Percentiles rank a stretch among this genome's conserved stretches.
phyloP scores from a whole-genome alignment of 2,329 filamentous ascomycete genomes.

The Pseudogymnoascus sp. region DNA sequence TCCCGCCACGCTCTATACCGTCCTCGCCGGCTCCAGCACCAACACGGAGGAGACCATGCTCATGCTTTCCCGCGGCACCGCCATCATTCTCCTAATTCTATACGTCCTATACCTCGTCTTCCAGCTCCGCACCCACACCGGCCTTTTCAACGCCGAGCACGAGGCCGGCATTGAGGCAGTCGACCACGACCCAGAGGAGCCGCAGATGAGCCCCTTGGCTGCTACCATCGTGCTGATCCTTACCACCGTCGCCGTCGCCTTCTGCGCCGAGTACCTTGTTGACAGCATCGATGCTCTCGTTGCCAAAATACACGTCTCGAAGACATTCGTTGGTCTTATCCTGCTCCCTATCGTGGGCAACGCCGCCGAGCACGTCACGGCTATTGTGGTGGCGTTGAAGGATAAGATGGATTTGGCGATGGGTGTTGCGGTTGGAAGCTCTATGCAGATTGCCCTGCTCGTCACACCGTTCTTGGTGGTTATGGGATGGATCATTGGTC shows the following conservation, averaged over 20 bases:
- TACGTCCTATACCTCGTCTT: constrained; percentile 73
- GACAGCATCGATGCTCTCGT: constrained; percentile 69
- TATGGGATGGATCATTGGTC: constrained; percentile 65
- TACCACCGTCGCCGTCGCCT: constrained; percentile 61
- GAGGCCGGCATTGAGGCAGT: constrained; percentile 21
- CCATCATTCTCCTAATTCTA: constrained; percentile 65
- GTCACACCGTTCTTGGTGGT: constrained; percentile 76
- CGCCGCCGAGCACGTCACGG: constrained; percentile 74
- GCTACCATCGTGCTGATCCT: constrained; percentile 60
- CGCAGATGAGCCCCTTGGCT: constrained; percentile 54
- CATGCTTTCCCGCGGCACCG: constrained; percentile 65
- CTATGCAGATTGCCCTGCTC: constrained; percentile 74
- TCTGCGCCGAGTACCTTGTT: constrained; percentile 72
- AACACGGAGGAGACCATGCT: constrained; percentile 52
- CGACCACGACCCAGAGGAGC: constrained; percentile 40
- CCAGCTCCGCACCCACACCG: constrained; percentile 67
- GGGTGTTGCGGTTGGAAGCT: constrained; percentile 73
- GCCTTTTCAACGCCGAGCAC: constrained; percentile 57
- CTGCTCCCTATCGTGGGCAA: constrained; percentile 75
- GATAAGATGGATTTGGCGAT: constrained; percentile 72
- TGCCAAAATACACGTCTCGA: constrained; percentile 62
- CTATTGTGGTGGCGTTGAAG: constrained; percentile 68
- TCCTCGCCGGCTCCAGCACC: constrained; percentile 42
- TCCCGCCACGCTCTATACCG: constrained; percentile 67
- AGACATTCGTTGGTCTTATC: constrained; percentile 74